Conservation (phyloP, 371 early-diverging fungal species). For the Mortierella polycephala region DNA sequence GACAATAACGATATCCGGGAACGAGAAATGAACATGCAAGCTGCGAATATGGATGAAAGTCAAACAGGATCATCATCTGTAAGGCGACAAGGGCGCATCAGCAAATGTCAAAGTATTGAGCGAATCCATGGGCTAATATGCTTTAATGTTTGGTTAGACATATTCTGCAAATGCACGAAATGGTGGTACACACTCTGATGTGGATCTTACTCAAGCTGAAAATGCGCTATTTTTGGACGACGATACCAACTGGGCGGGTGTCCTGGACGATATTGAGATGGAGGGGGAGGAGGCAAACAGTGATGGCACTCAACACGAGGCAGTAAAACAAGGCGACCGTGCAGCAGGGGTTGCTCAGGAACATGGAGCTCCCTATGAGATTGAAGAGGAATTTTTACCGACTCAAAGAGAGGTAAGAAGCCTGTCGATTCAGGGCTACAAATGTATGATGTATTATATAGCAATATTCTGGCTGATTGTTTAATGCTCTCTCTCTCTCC, state of each 20-base stretch:
- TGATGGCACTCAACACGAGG: not conserved
- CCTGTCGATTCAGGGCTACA: too few relatives aligned
- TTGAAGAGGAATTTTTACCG: conserved; percentile 24
- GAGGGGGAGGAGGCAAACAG: conserved; percentile 16
- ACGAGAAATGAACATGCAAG: not conserved
- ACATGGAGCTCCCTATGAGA: conserved; percentile 14
- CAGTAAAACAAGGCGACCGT: not conserved
- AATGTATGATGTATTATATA: too few relatives aligned
- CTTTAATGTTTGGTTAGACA: too few relatives aligned
- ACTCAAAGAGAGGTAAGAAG: conserved; percentile 12
- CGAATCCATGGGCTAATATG: too few relatives aligned
- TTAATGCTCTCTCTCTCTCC: too few relatives aligned
- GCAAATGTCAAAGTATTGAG: not conserved
- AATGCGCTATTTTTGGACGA: conserved; percentile 40
- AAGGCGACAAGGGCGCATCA: too few relatives aligned
- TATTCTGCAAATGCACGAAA: not conserved
- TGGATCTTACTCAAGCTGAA: conserved; percentile 36
- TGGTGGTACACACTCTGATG: not conserved
- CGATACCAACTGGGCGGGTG: conserved; percentile 31
- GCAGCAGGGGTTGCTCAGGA: not conserved
- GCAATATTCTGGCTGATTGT: too few relatives aligned
- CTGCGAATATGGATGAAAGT: not conserved
- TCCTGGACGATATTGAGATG: conserved; percentile 39
- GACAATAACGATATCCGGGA: conserved; percentile 10
- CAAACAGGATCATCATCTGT: not conserved